Conservation (phyloP, 208 protist genomes). For the Leishmania amazonensis region DNA sequence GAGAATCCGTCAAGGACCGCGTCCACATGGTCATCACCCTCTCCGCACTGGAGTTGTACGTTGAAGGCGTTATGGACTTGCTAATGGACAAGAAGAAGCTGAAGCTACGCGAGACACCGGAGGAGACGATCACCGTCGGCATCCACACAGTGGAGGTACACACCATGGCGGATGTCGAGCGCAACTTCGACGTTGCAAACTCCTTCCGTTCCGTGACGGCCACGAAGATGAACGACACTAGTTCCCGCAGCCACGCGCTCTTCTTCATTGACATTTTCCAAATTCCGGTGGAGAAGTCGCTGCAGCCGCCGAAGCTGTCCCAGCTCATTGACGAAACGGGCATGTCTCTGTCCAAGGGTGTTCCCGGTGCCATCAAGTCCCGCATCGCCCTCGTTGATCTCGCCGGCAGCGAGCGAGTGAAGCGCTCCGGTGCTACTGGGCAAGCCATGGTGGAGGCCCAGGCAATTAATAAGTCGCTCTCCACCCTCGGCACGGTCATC, state of each 20-base stretch:
- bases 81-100: conserved; percentile 80
- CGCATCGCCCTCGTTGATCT: conserved; percentile 97
- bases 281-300: conserved; percentile 22
- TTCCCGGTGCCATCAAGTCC: conserved; percentile 82
- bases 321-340: conserved; percentile 62
- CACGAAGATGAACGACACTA: conserved; percentile 92
- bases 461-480: conserved; percentile 92
- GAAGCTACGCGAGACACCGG: conserved; percentile 77
- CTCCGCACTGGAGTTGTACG: conserved; percentile 88
- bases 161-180: conserved; percentile 72
- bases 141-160: conserved; percentile 68
- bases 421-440: conserved; percentile 85
- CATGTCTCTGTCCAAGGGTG: conserved; percentile 32
- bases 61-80: conserved; percentile 89
- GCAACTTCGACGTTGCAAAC: conserved; percentile 79
- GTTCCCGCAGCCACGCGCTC: conserved; percentile 89
- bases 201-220: conserved; percentile 70
- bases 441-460: conserved; percentile 90
- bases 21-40: conserved; percentile 76
- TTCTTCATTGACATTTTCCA: conserved; percentile 93
- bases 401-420: conserved; percentile 94
- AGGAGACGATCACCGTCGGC: conserved; percentile 71
- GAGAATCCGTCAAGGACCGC: conserved; percentile 35
- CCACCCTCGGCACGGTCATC: conserved; percentile 83
- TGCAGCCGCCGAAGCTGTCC: conserved; percentile 37